Evolutionary conservation across 2,329 filamentous ascomycete species (phyloP).

Genomic region (Aspergillus viridinutans): DNA sequence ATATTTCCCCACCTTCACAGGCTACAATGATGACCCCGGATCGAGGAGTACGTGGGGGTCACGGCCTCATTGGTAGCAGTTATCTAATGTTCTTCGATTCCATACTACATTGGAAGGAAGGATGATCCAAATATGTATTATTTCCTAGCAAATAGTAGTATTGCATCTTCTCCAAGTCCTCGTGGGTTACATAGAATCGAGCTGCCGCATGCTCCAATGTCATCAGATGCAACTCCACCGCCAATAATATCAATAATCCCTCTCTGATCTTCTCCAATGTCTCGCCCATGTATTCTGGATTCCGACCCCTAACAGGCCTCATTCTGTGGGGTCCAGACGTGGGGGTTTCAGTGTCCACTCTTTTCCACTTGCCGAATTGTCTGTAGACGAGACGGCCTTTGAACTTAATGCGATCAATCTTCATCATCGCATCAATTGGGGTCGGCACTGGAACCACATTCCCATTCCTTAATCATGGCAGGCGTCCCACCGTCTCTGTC

Average conservation of each 20-base stretch:
- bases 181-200: not conserved
- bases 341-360: constrained; percentile 4
- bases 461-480: constrained; percentile 1
- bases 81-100: not conserved
- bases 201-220: too few relatives aligned
- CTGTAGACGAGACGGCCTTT: not conserved
- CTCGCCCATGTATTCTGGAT: not conserved
- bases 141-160: not conserved
- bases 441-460: not conserved
- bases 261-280: not conserved
- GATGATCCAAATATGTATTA: not conserved
- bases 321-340: constrained; percentile 10
- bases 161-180: not conserved
- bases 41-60: not conserved
- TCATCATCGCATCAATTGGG: not conserved
- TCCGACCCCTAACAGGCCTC: not conserved
- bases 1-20: not conserved
- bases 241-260: not conserved
- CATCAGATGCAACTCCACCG: not conserved
- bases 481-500: not conserved
- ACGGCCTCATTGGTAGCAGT: not conserved
- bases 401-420: not conserved
- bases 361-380: not conserved
- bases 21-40: not conserved
- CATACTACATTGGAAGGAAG: not conserved